Evolutionary conservation across 1,284 basidiomycete genomes (phyloP).

Genomic region (Naganishia cerealis): DNA sequence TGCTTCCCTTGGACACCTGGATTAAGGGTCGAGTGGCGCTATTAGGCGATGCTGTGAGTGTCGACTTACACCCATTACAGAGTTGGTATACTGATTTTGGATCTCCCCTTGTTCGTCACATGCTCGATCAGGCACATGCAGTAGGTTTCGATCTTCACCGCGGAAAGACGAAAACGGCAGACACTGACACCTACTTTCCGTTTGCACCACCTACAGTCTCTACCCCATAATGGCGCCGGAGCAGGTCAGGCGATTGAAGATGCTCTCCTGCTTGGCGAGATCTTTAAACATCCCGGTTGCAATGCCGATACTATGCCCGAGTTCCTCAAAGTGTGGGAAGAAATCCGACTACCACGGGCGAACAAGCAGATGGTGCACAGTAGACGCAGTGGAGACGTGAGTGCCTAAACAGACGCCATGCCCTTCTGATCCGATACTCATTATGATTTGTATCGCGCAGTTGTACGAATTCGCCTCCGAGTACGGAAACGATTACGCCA

Average conservation of each 20-base stretch:
- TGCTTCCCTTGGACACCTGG: conserved; percentile 60
- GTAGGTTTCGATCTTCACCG: background rate
- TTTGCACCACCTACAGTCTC: conserved; percentile 46
- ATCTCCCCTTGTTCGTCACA: background rate
- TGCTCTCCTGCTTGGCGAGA: conserved; percentile 57
- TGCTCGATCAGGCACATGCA: conserved; percentile 11
- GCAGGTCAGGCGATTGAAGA: conserved; percentile 43
- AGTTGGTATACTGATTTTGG: background rate
- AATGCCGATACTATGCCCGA: conserved; percentile 55
- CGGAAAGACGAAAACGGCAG: background rate
- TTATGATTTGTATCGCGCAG: background rate
- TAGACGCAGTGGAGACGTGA: conserved; percentile 29
- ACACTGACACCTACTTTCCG: background rate
- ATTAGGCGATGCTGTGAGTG: conserved; percentile 58
- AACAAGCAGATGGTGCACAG: conserved; percentile 28
- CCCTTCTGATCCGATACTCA: background rate
- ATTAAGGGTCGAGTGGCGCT: conserved; percentile 59
- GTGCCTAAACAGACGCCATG: background rate
- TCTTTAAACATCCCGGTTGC: conserved; percentile 59
- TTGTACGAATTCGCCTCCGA: conserved; percentile 27
- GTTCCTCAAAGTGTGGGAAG: conserved; percentile 25
- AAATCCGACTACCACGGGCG: conserved; percentile 24
- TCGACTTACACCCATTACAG: background rate
- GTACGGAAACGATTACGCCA: conserved; percentile 11
- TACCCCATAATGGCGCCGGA: conserved; percentile 42